Conservation (phyloP, 352 stramenopile species). For the Pythium monospermum region DNA sequence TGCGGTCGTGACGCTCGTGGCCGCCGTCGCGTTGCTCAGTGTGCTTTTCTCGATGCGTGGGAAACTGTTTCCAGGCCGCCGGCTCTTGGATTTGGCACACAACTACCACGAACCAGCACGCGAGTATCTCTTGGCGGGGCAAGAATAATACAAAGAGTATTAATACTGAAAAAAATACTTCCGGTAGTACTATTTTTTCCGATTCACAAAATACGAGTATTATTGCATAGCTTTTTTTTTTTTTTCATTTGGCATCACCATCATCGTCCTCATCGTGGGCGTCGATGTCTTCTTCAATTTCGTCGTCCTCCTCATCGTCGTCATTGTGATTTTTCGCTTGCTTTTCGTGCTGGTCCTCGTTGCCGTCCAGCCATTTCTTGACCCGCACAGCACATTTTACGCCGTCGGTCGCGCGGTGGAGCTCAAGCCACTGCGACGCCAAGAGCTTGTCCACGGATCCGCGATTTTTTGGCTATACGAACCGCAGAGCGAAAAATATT, state of each 20-base stretch:
- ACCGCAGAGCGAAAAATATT: neutral
- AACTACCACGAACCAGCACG: conserved; percentile 40
- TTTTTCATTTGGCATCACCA: neutral
- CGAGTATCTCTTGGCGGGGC: conserved; percentile 44
- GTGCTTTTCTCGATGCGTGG: conserved; percentile 25
- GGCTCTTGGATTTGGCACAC: conserved; percentile 30
- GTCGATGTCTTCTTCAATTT: conserved; percentile 47
- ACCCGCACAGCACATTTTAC: conserved; percentile 25
- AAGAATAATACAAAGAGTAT: conserved; percentile 8
- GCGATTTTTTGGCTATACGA: conserved; percentile 41
- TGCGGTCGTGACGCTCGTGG: conserved; percentile 4
- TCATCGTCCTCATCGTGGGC: conserved; percentile 8
- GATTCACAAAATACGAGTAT: too few relatives aligned
- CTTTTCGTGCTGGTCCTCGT: neutral
- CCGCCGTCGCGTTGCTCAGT: conserved; percentile 2
- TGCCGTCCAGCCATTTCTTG: conserved; percentile 30
- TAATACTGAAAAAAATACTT: too few relatives aligned
- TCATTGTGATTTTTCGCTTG: conserved; percentile 27
- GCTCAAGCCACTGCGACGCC: conserved; percentile 43
- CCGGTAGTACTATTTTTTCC: too few relatives aligned
- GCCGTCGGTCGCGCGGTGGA: conserved; percentile 39
- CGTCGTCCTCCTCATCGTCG: conserved; percentile 42
- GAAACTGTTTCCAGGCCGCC: conserved; percentile 28
- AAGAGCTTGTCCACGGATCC: conserved; percentile 56
- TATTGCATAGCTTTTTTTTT: too few relatives aligned